Conservation (phyloP, 306 rosid species). For the Sechiopsis laciniata region DNA sequence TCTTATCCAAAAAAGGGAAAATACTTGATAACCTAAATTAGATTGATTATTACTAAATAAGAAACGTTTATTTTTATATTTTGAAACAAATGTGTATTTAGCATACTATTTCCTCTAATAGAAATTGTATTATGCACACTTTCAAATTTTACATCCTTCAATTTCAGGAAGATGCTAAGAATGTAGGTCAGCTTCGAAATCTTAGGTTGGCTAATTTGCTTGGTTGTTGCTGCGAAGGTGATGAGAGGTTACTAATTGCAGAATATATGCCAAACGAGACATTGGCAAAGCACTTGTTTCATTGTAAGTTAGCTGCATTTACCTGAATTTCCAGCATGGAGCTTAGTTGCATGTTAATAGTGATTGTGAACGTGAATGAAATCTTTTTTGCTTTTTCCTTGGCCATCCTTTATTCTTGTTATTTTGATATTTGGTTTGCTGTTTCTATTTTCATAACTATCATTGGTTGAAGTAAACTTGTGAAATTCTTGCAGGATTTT, state of each 20-base stretch:
- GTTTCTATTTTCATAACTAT: not conserved
- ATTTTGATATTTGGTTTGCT: not conserved
- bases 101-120: not conserved
- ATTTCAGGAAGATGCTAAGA: too few species aligned
- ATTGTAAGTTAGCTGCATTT: conserved; percentile 40
- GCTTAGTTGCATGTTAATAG: conserved; percentile 4
- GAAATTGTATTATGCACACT: not conserved
- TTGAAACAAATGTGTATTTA: not conserved
- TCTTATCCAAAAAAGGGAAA: too few species aligned
- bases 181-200: too few species aligned
- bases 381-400: not conserved
- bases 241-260: too few species aligned
- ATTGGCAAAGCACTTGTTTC: too few species aligned
- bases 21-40: not conserved
- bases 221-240: too few species aligned
- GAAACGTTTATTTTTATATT: too few species aligned
- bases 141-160: not conserved
- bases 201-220: too few species aligned
- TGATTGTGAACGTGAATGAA: not conserved
- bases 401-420: not conserved
- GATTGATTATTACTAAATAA: not conserved
- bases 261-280: too few species aligned
- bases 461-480: conserved; percentile 8
- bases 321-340: not conserved
- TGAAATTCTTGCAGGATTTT: conserved; percentile 4